Percentiles rank a stretch among this genome's conserved stretches.
phyloP scores from a whole-genome alignment of 1,284 basidiomycete genomes.

The Cryptococcus sp. region DNA sequence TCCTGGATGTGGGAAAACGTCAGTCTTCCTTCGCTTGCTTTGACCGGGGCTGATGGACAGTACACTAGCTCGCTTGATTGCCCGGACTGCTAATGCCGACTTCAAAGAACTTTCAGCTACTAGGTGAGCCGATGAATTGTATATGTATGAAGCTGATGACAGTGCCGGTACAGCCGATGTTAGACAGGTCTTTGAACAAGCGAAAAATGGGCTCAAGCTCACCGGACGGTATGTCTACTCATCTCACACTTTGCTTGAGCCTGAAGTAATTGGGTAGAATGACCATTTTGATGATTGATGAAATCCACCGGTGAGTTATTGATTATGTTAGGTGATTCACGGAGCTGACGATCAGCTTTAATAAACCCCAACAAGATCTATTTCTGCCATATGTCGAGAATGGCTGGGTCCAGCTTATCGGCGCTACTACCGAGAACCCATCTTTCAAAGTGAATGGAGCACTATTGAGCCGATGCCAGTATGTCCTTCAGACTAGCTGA shows the following conservation, averaged over 20 bases:
- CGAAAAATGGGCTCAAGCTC: constrained; percentile 63
- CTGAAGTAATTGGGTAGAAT: constrained; percentile 21
- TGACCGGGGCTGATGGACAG: constrained; percentile 10
- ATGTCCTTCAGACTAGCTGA: constrained; percentile 24
- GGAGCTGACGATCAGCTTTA: constrained; percentile 50
- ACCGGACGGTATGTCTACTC: constrained; percentile 57
- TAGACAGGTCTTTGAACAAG: constrained; percentile 74
- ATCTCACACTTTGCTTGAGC: neutral
- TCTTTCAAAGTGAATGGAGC: constrained; percentile 78
- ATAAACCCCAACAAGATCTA: constrained; percentile 75
- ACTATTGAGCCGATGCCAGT: constrained; percentile 75
- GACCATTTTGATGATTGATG: constrained; percentile 56
- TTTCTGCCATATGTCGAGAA: constrained; percentile 77
- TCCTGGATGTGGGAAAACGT: constrained; percentile 47
- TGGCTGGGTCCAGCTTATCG: constrained; percentile 74
- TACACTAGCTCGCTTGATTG: constrained; percentile 42
- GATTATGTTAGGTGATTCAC: neutral
- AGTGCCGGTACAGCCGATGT: constrained; percentile 70
- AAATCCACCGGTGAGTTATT: constrained; percentile 66
- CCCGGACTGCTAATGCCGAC: constrained; percentile 51
- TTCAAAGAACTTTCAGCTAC: constrained; percentile 76
- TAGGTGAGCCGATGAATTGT: constrained; percentile 32
- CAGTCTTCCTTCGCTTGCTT: constrained; percentile 7
- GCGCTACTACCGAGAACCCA: constrained; percentile 89
- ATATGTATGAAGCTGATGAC: too few species aligned